Evolutionary conservation across 1,284 basidiomycete species (phyloP), one percentile per base, ranked within the genome.

Genomic region (Ustilago hordei): DNA sequence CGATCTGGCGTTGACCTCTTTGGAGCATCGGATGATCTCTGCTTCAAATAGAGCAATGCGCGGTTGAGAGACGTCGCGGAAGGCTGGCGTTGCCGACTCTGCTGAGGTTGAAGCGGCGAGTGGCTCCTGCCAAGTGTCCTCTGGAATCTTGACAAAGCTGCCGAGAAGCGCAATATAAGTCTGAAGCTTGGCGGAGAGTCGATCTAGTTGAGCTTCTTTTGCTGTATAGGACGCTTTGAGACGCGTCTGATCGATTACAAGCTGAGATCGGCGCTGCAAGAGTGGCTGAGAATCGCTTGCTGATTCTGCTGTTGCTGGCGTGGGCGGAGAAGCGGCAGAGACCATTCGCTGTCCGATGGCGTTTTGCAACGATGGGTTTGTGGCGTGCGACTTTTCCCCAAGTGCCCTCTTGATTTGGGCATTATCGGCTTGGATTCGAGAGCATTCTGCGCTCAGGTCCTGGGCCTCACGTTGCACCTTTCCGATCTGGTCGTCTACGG

Each of bases 401-500:
- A 63, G 52, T 8, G 67, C 71, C 28, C 43, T 61, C 31, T 55
- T 60, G 59, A 69, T 64, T n/a, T n/a, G 70, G 34, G 48, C 48
- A 39, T 59, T 69, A 32, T 73, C 63, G n/a, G 58, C 55, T 34
- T 79, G 62, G 60, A 69, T 68, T 35, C 56, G 55, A 31, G 60
- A 56, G 56, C 82, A 80, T 58, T 80, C 63, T 23, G 60, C 59
- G 39, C 67, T 69, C 17, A 81, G 75, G 17, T 72, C 65, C 4
- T 74, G 67, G 8, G 83, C 82, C 41, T 82, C 78, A 19, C 63
- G 63, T 39, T 80, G 64, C n/a, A 81, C 81, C 12, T 63, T 64
- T 31, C 63, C 71, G 31, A 85, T 72, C 73, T 85, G 79, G n/a
- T 76, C 78, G 39, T 83, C 77, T 31, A 84, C 79, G 0, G 84